Conservation (phyloP, 305 asterid genomes). For the Fraxinus albicans region DNA sequence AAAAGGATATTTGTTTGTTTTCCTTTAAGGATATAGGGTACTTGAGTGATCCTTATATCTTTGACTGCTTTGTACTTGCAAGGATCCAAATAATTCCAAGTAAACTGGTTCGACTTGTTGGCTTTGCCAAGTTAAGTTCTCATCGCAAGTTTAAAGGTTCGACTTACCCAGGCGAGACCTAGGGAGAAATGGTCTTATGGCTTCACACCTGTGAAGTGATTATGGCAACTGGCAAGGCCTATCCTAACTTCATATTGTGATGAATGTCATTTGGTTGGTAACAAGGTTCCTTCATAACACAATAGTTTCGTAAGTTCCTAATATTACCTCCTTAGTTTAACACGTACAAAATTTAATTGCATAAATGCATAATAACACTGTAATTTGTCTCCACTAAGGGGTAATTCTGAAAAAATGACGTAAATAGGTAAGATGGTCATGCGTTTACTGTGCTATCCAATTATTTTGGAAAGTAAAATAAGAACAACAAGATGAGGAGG, state of each 20-base stretch:
- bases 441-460: background rate
- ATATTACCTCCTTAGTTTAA: background rate
- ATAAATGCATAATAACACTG: background rate
- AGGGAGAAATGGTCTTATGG: too few species aligned
- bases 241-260: too few species aligned
- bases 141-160: too few species aligned
- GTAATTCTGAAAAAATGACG: background rate
- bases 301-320: background rate
- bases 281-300: background rate
- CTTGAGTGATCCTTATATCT: background rate
- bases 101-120: too few species aligned
- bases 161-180: too few species aligned
- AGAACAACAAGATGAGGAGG: background rate
- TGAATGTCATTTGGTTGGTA: background rate
- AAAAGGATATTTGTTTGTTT: background rate
- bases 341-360: background rate
- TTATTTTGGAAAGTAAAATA: background rate
- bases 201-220: too few species aligned
- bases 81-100: too few species aligned
- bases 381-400: background rate
- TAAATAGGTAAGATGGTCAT: background rate
- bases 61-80: background rate
- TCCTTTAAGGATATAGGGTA: background rate
- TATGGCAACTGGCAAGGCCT: too few species aligned
- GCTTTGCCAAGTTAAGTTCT: too few species aligned